Base-by-base conservation (phyloP, 163 green algal genomes). In the Smithsoniella earleae region DNA sequence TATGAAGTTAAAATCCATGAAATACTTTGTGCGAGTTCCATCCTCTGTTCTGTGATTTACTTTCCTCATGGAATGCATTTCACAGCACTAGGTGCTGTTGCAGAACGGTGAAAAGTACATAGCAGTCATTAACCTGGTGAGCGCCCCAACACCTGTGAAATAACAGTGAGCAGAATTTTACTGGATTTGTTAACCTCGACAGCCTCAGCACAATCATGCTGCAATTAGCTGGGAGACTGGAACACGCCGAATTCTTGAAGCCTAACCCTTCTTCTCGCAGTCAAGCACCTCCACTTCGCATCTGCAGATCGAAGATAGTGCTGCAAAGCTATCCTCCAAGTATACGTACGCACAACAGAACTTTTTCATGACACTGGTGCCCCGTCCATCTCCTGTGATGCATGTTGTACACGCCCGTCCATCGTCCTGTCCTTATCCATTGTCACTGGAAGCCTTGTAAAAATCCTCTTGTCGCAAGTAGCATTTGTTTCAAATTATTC, bases 61-160 rank as follows among this genome's bases (percentile, higher is more conserved):
- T n/a, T n/a, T n/a, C n/a, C n/a, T n/a, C n/a, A n/a, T n/a, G n/a
- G n/a, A n/a, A n/a, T n/a, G n/a, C n/a, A n/a, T n/a, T n/a, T n/a
- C n/a, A n/a, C n/a, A n/a, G n/a, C n/a, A n/a, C n/a, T n/a, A n/a
- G n/a, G n/a, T n/a, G n/a, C n/a, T n/a, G n/a, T n/a, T n/a, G n/a
- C n/a, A n/a, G n/a, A n/a, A n/a, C n/a, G n/a, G n/a, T n/a, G n/a
- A 69, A 18, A 69, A 36, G 10, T 69, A 69, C 58, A 33, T 69
- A 10, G 58, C 58, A 38, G 5, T 69, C 27, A 34, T 69, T 13
- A 69, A 69, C 27, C n/a, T 45, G 58, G 58, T 69, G 16, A 45
- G n/a, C n/a, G n/a, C n/a, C n/a, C n/a, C n/a, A n/a, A n/a, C n/a
- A n/a, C n/a, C n/a, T n/a, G n/a, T n/a, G n/a, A n/a, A n/a, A n/a